Conservation (phyloP, 1,284 basidiomycete genomes). For the Neonothopanus nambi region DNA sequence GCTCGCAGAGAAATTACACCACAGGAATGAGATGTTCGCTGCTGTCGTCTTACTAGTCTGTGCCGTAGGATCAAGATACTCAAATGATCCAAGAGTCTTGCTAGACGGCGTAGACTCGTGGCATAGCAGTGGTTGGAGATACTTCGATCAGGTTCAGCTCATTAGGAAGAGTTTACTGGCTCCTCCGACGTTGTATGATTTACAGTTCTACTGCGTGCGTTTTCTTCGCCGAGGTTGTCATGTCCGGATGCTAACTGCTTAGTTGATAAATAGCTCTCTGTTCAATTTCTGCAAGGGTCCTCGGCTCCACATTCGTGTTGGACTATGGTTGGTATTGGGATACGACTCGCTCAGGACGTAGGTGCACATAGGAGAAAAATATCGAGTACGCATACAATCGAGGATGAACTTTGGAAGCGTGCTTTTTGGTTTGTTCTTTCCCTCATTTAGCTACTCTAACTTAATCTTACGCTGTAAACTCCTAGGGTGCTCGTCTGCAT, state of each 20-base stretch:
- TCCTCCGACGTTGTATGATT: slow-evolving; percentile 56
- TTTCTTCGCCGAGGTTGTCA: slow-evolving; percentile 12
- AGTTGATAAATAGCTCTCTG: slow-evolving; percentile 36
- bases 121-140: slow-evolving; percentile 75
- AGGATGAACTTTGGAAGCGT: slow-evolving; percentile 75
- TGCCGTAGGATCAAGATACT: slow-evolving; percentile 71
- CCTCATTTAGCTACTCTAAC: neutral
- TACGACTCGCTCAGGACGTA: slow-evolving; percentile 68
- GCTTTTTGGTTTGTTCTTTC: slow-evolving; percentile 67
- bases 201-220: slow-evolving; percentile 53
- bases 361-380: slow-evolving; percentile 62
- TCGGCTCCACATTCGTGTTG: slow-evolving; percentile 72
- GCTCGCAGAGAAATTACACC: slow-evolving; percentile 58
- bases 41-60: slow-evolving; percentile 75
- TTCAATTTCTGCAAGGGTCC: slow-evolving; percentile 54
- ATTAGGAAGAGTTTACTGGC: slow-evolving; percentile 47
- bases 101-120: slow-evolving; percentile 39
- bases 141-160: slow-evolving; percentile 64
- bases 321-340: slow-evolving; percentile 70
- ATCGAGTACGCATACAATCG: slow-evolving; percentile 37
- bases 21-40: slow-evolving; percentile 61
- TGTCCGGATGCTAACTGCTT: slow-evolving; percentile 2
- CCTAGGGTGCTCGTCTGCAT: slow-evolving; percentile 63
- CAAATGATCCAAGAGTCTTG: slow-evolving; percentile 65
- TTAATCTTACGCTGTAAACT: neutral